Evolutionary conservation across 1,284 basidiomycete genomes (phyloP), one percentile per base, ranked within the genome.

Genomic region (Volvariella surrecta): DNA sequence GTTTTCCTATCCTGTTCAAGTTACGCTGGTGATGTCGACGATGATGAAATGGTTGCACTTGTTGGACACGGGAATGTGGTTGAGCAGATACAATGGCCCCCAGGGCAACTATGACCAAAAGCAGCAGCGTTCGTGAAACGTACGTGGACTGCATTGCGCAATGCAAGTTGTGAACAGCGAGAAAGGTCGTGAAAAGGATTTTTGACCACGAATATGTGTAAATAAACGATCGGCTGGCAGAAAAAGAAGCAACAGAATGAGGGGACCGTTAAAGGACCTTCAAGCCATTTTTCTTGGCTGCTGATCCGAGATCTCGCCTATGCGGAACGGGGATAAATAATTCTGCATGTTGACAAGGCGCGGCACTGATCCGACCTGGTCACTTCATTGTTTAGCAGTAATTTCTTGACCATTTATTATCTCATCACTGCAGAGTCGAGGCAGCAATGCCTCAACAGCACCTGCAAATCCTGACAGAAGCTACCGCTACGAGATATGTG

Each of bases 71-170:
- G 21, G 34, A 31, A 31, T 32, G 51, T 47, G 61, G 58, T 18
- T 47, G 44, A 11, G 60, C 58, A 42, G 50, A 51, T 45, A 48
- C 48, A 42, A 58, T 51, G 45, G 52, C 46, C 37, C 56, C 42
- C 45, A 61, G 45, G 39, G 57, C 50, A 20, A 56, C 53, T 21
- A 64, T 47, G 50, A 60, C 48, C 44, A 59, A 43, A 32, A 60
- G 24, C 6, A 11, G 11, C 11, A 28, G 24, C 11, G 24, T 11
- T 28, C 24, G 49, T 44, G 48, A 43, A 13, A 50, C 50, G 42
- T 52, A 53, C 57, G 60, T 60, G 37, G 21, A 46, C 11, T 28
- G 24, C 24, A 28, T 6, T 6, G 6, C 28, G 16, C 10, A 3
- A 41, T 32, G 30, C 37, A 11, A 18, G 40, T 44, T 39, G 40